Evolutionary conservation across 1,139 yeast genomes (phyloP).

Genomic region (Yamadazyma dendronema): DNA sequence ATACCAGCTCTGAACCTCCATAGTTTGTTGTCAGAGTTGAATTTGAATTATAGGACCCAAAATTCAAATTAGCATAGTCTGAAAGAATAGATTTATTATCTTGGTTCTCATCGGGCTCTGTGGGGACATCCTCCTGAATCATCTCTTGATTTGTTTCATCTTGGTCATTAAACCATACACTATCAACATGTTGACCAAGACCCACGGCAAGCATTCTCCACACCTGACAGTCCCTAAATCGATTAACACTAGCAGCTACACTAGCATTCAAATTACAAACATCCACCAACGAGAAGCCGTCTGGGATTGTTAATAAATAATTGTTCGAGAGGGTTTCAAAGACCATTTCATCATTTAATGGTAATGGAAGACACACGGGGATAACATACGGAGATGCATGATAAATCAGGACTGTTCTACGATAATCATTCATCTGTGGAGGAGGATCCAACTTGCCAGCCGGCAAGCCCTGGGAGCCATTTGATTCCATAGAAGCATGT

Average conservation of each 20-base stretch:
- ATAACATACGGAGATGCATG: slow-evolving; percentile 45
- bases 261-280: slow-evolving; percentile 61
- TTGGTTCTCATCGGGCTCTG: slow-evolving; percentile 9
- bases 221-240: slow-evolving; percentile 60
- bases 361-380: slow-evolving; percentile 43
- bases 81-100: slow-evolving; percentile 36
- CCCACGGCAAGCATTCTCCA: slow-evolving; percentile 68
- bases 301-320: slow-evolving; percentile 45
- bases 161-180: slow-evolving; percentile 2
- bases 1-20: slow-evolving; percentile 23
- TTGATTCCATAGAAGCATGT: slow-evolving; percentile 37
- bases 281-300: slow-evolving; percentile 48
- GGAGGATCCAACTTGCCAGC: slow-evolving; percentile 8
- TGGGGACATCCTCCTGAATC: slow-evolving; percentile 4
- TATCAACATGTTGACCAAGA: slow-evolving; percentile 41
- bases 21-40: slow-evolving; percentile 44
- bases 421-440: slow-evolving; percentile 5
- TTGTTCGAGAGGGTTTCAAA: slow-evolving; percentile 44
- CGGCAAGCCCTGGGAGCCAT: slow-evolving; percentile 19
- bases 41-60: slow-evolving; percentile 46
- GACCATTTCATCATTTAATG: slow-evolving; percentile 39
- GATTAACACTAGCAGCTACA: slow-evolving; percentile 53
- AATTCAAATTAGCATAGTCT: slow-evolving; percentile 40
- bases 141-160: slow-evolving; percentile 1
- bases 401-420: slow-evolving; percentile 18